phyloP scores from a whole-genome alignment of 2,329 filamentous ascomycete genomes.

The Sporothrix phasma region DNA sequence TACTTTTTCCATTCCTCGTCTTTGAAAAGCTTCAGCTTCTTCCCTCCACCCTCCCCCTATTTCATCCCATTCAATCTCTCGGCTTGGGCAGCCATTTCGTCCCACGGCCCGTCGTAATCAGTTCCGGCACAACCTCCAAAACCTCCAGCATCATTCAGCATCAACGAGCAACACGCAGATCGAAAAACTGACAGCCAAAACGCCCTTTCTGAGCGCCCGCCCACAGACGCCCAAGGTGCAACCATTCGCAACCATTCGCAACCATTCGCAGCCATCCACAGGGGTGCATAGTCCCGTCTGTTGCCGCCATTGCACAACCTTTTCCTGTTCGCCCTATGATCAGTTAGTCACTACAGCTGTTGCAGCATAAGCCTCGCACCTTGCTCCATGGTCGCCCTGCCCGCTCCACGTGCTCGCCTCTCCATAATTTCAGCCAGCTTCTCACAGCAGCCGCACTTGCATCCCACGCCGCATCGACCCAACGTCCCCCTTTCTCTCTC shows the following conservation, averaged over 20 bases:
- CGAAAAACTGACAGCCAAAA: background rate
- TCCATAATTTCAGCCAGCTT: background rate
- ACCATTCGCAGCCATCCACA: background rate
- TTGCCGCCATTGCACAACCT: background rate
- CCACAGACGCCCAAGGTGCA: background rate
- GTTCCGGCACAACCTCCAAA: background rate
- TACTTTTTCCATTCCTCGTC: background rate
- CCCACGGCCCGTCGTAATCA: background rate
- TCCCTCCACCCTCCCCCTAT: background rate
- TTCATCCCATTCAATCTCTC: constrained; percentile 1
- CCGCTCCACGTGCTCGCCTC: background rate
- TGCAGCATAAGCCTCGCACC: background rate
- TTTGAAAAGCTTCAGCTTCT: no score
- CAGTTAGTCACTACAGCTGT: background rate
- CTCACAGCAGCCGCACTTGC: background rate
- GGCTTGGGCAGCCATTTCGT: constrained; percentile 13
- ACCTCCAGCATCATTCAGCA: background rate
- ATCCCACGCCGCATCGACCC: constrained; percentile 6
- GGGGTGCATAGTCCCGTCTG: background rate
- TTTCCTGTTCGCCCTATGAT: background rate
- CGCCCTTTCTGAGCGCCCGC: background rate
- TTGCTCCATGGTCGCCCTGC: background rate
- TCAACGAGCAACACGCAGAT: background rate
- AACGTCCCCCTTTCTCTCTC: background rate
- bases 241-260: background rate